A percentile compares a stretch with the other conserved stretches of the same genome.
These are phyloP conservation scores for Stagonosporopsis chrysanthemi DNA, from an alignment of 2,329 filamentous ascomycete species.

Conservation along the genomic window DNA sequence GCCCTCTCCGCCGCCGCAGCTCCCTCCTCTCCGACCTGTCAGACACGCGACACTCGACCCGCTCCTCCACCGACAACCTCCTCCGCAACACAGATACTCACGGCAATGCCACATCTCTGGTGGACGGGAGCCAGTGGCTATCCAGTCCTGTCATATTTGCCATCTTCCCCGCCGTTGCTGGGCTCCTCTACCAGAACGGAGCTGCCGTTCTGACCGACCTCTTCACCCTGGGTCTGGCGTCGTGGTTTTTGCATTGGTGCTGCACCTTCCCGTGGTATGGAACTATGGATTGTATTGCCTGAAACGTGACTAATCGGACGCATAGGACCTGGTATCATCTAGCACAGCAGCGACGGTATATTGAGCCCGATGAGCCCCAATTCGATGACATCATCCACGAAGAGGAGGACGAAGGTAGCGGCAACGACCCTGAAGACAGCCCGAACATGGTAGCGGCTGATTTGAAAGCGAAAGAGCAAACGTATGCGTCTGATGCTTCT, in stretches of 20 bases:
- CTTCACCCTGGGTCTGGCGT: slow-evolving; percentile 78
- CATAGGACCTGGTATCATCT: slow-evolving; percentile 62
- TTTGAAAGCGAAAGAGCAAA: slow-evolving; percentile 10
- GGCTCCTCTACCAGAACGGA: slow-evolving; percentile 84
- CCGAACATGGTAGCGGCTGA: slow-evolving; percentile 17
- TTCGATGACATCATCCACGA: slow-evolving; percentile 35
- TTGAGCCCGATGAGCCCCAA: slow-evolving; percentile 28
- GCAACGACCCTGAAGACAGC: slow-evolving; percentile 22
- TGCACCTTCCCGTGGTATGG: slow-evolving; percentile 84
- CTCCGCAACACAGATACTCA: slow-evolving; percentile 47
- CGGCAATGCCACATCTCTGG: slow-evolving; percentile 45
- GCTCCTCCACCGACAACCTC: slow-evolving; percentile 74
- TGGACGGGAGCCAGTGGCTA: slow-evolving; percentile 74
- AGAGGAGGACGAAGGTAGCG: slow-evolving; percentile 41
- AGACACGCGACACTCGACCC: slow-evolving; percentile 69
- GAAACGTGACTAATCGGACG: slow-evolving; percentile 10
- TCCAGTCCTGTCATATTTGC: slow-evolving; percentile 84
- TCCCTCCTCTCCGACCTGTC: slow-evolving; percentile 82
- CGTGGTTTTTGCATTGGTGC: slow-evolving; percentile 90
- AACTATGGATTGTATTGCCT: slow-evolving; percentile 30
- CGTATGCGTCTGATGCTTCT: slow-evolving; percentile 4
- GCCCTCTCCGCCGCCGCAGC: slow-evolving; percentile 66
- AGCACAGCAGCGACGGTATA: slow-evolving; percentile 51
- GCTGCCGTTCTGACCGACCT: slow-evolving; percentile 84
- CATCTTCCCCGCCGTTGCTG: slow-evolving; percentile 83